Evolutionary conservation across 352 stramenopile genomes (phyloP).

Genomic region (Phytophthora litchii): DNA sequence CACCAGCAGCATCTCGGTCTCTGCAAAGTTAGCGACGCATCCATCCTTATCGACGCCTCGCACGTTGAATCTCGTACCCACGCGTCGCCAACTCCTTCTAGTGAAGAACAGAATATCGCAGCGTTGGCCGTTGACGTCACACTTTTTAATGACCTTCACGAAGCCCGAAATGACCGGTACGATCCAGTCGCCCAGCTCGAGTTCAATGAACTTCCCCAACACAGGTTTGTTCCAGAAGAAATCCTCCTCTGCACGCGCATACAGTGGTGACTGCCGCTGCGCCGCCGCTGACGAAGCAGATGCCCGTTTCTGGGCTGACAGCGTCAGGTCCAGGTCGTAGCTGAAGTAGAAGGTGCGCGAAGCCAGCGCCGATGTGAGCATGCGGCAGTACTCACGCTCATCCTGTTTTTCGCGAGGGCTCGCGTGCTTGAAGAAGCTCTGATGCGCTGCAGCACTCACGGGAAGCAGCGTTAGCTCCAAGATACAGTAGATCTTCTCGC

Average conservation of each 20-base stretch:
- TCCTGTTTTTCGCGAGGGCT: conserved; percentile 53
- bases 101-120: conserved; percentile 85
- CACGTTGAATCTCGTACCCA: conserved; percentile 92
- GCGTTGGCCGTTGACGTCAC: conserved; percentile 52
- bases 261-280: conserved; percentile 31
- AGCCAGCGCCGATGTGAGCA: conserved; percentile 59
- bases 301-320: conserved; percentile 71
- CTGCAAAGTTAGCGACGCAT: conserved; percentile 94
- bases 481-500: conserved; percentile 66
- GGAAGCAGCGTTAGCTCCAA: conserved; percentile 62
- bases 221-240: conserved; percentile 94
- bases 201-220: conserved; percentile 57
- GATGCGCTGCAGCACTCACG: conserved; percentile 56
- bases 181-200: conserved; percentile 73
- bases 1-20: conserved; percentile 93
- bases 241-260: conserved; percentile 78
- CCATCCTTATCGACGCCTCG: conserved; percentile 90
- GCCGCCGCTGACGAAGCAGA: conserved; percentile 24
- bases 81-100: conserved; percentile 72
- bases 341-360: conserved; percentile 77
- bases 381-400: conserved; percentile 62
- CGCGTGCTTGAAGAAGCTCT: conserved; percentile 59
- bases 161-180: conserved; percentile 82
- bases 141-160: conserved; percentile 59
- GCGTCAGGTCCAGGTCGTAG: conserved; percentile 77